Base-by-base conservation (phyloP, 2,329 filamentous ascomycete genomes). In the Trematosphaeria pertusa region DNA sequence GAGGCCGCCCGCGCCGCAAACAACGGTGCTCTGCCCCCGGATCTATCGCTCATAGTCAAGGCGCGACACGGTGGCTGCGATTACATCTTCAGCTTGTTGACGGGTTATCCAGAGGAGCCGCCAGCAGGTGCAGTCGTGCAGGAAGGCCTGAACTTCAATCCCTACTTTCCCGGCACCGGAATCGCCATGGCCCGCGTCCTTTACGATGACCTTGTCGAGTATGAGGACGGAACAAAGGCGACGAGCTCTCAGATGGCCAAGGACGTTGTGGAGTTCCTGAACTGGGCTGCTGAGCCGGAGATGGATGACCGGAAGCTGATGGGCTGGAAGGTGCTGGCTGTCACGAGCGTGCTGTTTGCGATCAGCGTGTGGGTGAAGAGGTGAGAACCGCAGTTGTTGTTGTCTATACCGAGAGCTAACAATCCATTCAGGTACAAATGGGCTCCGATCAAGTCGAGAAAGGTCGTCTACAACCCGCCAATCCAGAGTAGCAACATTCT, bases 231-330 rank as follows among this genome's bases (percentile, higher is more conserved):
- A 56, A 99, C 94, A 32, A 89, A 91, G 41, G 94, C 94, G 38
- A 90, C 93, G 53, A 91, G 91, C 60, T 97, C 93, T 56, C 94
- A 99, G 81, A 99, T 99, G 94, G 94, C 94, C 76, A 99, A 99
- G 87, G 94, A 99, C 67, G 94, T 99, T 51, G 87, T 89, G 51
- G 94, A 99, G 79, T 99, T 99, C 82, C 84, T 99, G 72, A 97
- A 99, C 87, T 99, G 94, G 94, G 84, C 94, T 43, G 92, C 94
- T 48, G 94, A 99, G 81, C 94, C 94, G 37, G 94, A 99, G 83
- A 96, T 97, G 91, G 94, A 99, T 72, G 87, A 97, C 73, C 89
- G 94, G 73, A 99, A 99, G 89, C 94, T 91, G 82, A 99, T 97
- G 94, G 94, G 94, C 69, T 86, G 96, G 84, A 97, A 99, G 87